phyloP scores from a whole-genome alignment of 352 stramenopile species.

The Aphanomyces stellatus region DNA sequence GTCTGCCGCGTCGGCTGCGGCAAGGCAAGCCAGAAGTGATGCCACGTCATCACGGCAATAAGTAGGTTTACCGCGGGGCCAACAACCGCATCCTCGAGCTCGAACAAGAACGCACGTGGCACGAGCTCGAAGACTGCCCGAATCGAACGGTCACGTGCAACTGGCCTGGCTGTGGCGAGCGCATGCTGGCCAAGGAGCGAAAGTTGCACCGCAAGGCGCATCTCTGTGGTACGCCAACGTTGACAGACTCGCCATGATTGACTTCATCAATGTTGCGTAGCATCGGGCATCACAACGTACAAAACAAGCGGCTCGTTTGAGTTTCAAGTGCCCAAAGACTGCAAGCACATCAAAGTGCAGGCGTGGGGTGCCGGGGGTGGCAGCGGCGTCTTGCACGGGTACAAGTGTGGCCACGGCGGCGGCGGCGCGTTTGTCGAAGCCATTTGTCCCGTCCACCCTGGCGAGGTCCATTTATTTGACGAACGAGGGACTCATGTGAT shows the following conservation, averaged over 20 bases:
- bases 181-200: constrained; percentile 44
- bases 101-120: constrained; percentile 51
- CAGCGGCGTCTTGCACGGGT: constrained; percentile 44
- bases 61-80: constrained; percentile 25
- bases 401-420: constrained; percentile 44
- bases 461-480: too few relatives aligned
- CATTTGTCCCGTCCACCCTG: constrained; percentile 43
- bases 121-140: constrained; percentile 62
- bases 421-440: constrained; percentile 63
- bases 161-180: constrained; percentile 51
- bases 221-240: constrained; percentile 33
- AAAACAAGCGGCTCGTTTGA: constrained; percentile 50
- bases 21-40: constrained; percentile 28
- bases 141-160: constrained; percentile 61
- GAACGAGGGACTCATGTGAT: too few relatives aligned
- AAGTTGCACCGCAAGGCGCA: constrained; percentile 53
- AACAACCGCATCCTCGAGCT: constrained; percentile 50
- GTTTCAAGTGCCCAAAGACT: constrained; percentile 55
- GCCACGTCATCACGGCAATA: background rate
- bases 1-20: constrained; percentile 51
- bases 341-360: constrained; percentile 57
- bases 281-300: constrained; percentile 49
- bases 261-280: background rate
- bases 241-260: too few relatives aligned
- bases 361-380: constrained; percentile 60